Evolutionary conservation across 2,329 filamentous ascomycete species (phyloP).

Genomic region (Tolypocladium guangdongense): DNA sequence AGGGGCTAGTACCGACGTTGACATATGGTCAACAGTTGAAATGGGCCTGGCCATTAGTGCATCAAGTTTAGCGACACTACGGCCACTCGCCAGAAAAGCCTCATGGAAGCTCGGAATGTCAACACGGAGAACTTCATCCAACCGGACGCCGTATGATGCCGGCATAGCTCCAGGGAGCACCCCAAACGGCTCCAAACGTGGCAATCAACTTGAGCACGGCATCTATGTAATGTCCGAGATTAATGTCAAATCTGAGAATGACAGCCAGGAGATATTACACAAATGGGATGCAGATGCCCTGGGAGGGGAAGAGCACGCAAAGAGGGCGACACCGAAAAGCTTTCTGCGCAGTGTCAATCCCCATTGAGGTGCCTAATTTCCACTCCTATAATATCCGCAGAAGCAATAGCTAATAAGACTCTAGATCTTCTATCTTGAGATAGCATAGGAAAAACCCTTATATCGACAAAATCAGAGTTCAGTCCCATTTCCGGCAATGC

Average conservation of each 20-base stretch:
- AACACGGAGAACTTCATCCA: conserved; percentile 1
- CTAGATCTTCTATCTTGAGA: too few species aligned
- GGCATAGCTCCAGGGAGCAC: background rate
- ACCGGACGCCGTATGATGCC: background rate
- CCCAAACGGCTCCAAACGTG: background rate
- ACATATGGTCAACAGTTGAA: conserved; percentile 38
- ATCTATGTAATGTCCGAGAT: background rate
- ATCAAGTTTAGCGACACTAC: conserved; percentile 34
- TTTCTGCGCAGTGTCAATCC: background rate
- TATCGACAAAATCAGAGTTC: too few species aligned
- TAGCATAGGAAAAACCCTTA: too few species aligned
- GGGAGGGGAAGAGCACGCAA: background rate
- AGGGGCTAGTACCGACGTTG: conserved; percentile 30
- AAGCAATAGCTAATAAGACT: too few species aligned
- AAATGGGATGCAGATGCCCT: background rate
- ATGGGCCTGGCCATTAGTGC: conserved; percentile 36
- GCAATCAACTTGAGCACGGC: background rate
- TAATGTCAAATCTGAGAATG: background rate
- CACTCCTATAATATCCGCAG: too few species aligned
- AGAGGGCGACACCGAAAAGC: background rate
- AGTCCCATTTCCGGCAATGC: too few species aligned
- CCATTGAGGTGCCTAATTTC: too few species aligned
- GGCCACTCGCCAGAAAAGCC: conserved; percentile 28
- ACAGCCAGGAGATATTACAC: background rate
- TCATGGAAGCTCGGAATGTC: conserved; percentile 19